These are phyloP conservation scores for Ganoderma boninense DNA, from an alignment of 1,284 basidiomycete genomes.

Conservation along the genomic window DNA sequence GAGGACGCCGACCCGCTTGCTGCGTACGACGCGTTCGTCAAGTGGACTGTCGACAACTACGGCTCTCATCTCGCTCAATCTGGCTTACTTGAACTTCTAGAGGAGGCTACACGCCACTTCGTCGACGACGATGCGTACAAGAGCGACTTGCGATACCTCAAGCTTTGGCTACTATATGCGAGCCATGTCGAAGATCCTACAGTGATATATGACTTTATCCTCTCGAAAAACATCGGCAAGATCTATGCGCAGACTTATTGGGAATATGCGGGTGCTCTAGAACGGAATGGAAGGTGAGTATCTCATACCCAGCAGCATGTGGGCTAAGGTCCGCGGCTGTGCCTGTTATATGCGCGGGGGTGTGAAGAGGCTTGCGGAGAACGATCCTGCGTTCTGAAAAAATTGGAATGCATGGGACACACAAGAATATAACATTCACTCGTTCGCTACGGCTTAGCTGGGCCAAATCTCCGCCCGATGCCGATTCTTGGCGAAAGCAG, in stretches of 20 bases:
- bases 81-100: constrained; percentile 75
- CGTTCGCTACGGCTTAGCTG: neutral
- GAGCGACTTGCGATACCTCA: constrained; percentile 89
- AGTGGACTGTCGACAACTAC: constrained; percentile 73
- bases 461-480: neutral
- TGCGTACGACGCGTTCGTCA: constrained; percentile 69
- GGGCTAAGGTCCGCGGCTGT: neutral
- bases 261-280: constrained; percentile 68
- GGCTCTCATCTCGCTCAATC: constrained; percentile 54
- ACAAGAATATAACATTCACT: neutral
- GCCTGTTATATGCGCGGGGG: neutral
- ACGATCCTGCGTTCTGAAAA: neutral
- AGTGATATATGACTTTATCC: constrained; percentile 84
- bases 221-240: constrained; percentile 89
- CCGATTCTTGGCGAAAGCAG: neutral
- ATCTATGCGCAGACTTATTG: constrained; percentile 87
- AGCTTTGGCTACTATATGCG: constrained; percentile 90
- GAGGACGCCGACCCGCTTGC: constrained; percentile 80
- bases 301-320: too few species aligned
- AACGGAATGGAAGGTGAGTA: constrained; percentile 38
- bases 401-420: neutral
- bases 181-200: constrained; percentile 76
- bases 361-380: neutral
- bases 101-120: constrained; percentile 82
- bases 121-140: constrained; percentile 83